phyloP scores from a whole-genome alignment of 1,284 basidiomycete species.

The Boletellus sp. region DNA sequence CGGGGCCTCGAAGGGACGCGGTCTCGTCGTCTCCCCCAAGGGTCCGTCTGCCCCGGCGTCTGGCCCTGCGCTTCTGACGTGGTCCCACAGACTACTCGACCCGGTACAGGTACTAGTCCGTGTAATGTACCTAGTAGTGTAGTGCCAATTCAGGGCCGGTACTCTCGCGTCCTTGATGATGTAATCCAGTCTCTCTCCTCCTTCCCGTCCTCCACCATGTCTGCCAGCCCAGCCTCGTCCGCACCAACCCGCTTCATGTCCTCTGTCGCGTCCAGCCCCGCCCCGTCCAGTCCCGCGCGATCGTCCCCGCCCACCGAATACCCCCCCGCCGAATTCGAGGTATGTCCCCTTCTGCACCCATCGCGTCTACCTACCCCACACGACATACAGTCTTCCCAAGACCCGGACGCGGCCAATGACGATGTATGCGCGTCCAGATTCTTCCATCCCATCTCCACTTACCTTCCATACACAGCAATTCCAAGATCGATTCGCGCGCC shows the following conservation, averaged over 20 bases:
- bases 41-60: slow-evolving; percentile 46
- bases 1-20: slow-evolving; percentile 95
- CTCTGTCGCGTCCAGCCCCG: slow-evolving; percentile 22
- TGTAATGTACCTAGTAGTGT: not conserved
- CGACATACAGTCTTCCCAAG: slow-evolving; percentile 12
- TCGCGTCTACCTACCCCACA: not conserved
- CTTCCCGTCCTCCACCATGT: slow-evolving; percentile 16
- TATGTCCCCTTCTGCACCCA: not conserved
- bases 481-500: slow-evolving; percentile 44
- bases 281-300: slow-evolving; percentile 27
- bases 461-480: slow-evolving; percentile 37
- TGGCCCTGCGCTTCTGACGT: slow-evolving; percentile 2
- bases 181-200: slow-evolving; percentile 9
- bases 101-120: slow-evolving; percentile 66
- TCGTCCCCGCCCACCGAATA: slow-evolving; percentile 25
- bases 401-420: slow-evolving; percentile 15
- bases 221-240: slow-evolving; percentile 18
- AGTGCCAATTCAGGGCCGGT: slow-evolving; percentile 15
- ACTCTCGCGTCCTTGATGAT: slow-evolving; percentile 23
- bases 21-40: slow-evolving; percentile 96
- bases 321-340: too few relatives aligned
- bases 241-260: slow-evolving; percentile 18
- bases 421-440: slow-evolving; percentile 9
- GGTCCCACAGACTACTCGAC: slow-evolving; percentile 72
- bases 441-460: not conserved